Evolutionary conservation across 768 basidiomycete genomes (phyloP), one percentile per base, ranked within the genome.

Genomic region (Hemileccinum rubropunctum): DNA sequence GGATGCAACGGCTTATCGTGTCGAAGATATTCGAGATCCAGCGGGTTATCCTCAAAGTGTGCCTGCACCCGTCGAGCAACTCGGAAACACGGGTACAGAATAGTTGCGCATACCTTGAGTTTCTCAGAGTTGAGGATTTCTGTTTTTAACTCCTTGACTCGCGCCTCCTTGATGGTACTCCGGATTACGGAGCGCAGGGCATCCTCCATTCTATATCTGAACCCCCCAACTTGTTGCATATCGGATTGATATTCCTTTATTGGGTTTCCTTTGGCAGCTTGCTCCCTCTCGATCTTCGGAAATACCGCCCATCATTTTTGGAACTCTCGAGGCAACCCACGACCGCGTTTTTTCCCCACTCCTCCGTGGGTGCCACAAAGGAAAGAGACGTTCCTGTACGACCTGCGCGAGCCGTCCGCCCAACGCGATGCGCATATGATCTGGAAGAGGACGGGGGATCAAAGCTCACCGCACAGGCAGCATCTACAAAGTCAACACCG

Each of bases 141-240:
- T 28, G 84, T 72, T 69, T 95, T 94, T 59, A 98, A 71, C 68
- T 98, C 95, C 68, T 95, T 95, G 40, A 97, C 76, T 58, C 94
- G 75, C 2, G 97, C 97, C 68, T 99, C 95, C 57, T 85, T 81
- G 53, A 98, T 83, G 7, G 86, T 83, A 49, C 81, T 85, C 57
- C 85, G 79, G 48, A 95, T 98, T 10, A 97, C 94, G 40, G 86
- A 81, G 56, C 91, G 77, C 59, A 98, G 64, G 2, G 92, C 97
- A 63, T 98, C 97, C 63, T 95, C 91, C 95, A 98, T 98, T 41
- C 97, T 80, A 71, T 99, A 99, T 62, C 95, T 75, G 73, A 99
- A 99, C 18, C 91, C 93, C 60, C 98, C 95, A 17, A 98, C 92
- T 74, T 97, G 88, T 65, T 84, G 90, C 86, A 88, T 88, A 52